Evolutionary conservation across 768 basidiomycete genomes (phyloP).

Genomic region (Termitomyces eurrhizus): DNA sequence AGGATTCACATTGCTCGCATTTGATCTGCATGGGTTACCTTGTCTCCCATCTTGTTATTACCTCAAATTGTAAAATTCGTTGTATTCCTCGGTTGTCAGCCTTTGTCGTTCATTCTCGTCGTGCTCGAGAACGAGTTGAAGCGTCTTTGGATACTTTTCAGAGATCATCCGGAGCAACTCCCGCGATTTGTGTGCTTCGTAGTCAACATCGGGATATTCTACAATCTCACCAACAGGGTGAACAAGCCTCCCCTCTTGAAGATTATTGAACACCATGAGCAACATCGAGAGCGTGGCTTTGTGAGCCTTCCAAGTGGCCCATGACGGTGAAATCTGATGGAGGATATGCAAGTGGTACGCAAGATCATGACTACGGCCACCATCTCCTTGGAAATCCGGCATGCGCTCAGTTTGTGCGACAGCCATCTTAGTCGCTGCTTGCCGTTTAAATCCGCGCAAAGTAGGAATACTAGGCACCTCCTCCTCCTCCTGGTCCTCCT

Average conservation of each 20-base stretch:
- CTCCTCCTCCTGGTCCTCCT: conserved; percentile 10
- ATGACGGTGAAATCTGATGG: conserved; percentile 58
- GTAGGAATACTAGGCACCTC: conserved; percentile 26
- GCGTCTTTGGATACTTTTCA: conserved; percentile 46
- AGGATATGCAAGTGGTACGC: conserved; percentile 58
- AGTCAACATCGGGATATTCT: conserved; percentile 19
- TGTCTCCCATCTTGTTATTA: conserved; percentile 3
- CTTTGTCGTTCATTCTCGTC: conserved; percentile 26
- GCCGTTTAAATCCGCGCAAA: conserved; percentile 23
- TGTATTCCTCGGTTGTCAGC: conserved; percentile 23
- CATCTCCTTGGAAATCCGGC: conserved; percentile 11
- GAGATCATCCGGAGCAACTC: conserved; percentile 43
- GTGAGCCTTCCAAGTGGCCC: conserved; percentile 68
- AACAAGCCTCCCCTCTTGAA: conserved; percentile 48
- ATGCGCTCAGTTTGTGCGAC: conserved; percentile 10
- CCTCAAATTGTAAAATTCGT: conserved; percentile 26
- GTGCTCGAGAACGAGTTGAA: conserved; percentile 29
- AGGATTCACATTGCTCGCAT: neutral
- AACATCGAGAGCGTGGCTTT: conserved; percentile 43
- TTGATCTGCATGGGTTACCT: conserved; percentile 6
- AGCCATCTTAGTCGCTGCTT: conserved; percentile 13
- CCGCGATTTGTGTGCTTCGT: conserved; percentile 29
- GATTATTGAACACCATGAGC: conserved; percentile 38
- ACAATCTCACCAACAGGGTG: conserved; percentile 31
- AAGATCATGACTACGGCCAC: conserved; percentile 37